A percentile compares a stretch with the other conserved stretches of the same genome.
Conservation (phyloP, 2,329 filamentous ascomycete genomes). For the Malbranchea zuffiana region DNA sequence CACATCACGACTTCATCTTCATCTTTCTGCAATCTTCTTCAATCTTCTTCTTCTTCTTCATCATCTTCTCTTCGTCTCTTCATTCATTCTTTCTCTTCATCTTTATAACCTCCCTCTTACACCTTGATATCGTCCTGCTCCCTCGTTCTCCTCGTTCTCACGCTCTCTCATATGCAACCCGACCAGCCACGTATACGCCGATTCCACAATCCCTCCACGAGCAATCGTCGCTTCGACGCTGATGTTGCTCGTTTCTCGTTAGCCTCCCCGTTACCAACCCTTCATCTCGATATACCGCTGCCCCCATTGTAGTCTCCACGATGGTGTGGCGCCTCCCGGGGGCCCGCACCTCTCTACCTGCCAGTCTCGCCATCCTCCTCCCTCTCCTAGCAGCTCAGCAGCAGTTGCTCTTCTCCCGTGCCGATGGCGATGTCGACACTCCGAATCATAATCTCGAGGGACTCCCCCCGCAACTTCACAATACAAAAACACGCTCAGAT, state of each 20-base stretch:
- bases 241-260: slow-evolving; percentile 2
- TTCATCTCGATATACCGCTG: slow-evolving; percentile 1
- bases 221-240: neutral
- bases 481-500: slow-evolving; percentile 17
- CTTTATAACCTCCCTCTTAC: too few species aligned
- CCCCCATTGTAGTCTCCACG: slow-evolving; percentile 19
- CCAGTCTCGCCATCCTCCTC: slow-evolving; percentile 49
- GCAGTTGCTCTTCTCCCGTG: slow-evolving; percentile 39
- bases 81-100: too few species aligned
- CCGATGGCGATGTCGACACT: slow-evolving; percentile 23
- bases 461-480: neutral
- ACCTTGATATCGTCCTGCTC: neutral
- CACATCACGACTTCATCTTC: neutral
- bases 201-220: neutral
- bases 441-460: slow-evolving; percentile 21
- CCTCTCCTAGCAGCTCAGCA: slow-evolving; percentile 55
- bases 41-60: neutral
- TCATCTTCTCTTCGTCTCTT: neutral
- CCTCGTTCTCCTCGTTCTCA: neutral
- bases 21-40: too few species aligned
- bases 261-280: neutral
- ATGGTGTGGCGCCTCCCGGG: slow-evolving; percentile 57
- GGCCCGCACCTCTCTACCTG: slow-evolving; percentile 43
- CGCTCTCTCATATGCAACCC: neutral
- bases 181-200: neutral